Base-by-base conservation (phyloP, 2,329 filamentous ascomycete genomes). In the Aspergillus aculeatinus region DNA sequence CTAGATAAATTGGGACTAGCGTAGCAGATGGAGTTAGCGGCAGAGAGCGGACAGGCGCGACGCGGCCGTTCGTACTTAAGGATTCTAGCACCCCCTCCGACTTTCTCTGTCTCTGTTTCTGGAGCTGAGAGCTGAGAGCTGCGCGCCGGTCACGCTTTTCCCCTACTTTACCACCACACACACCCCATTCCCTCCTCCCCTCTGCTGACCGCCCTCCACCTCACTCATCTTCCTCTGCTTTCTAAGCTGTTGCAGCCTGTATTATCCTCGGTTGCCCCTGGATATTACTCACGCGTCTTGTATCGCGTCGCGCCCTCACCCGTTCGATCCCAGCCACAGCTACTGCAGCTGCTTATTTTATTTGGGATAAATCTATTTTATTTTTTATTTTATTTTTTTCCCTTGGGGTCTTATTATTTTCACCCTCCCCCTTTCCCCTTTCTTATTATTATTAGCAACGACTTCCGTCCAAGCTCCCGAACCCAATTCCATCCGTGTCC, bases 71-170 rank as follows among this genome's bases (percentile, higher is more conserved):
- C 73, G 69, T 76, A 76, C 73, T 76, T 76, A 76, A 76, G 74
- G 68, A 74, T 76, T 76, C 73, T 74, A 70, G 70, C 72, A 74
- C 72, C 74, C 74, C 72, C 69, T 72, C 71, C 67, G 69, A 70
- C 67, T 75, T 73, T 67, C 69, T 71, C 70, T 71, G 67, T 68
- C 67, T 74, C 71, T 73, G 68, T 72, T 74, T 73, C 70, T 73
- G 71, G 69, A 72, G 67, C 67, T 69, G 68, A 68, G 68, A 68
- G 65, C 64, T 69, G 68, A 65, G 65, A 67, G 63, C 63, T 66
- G 64, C 64, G 65, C 63, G 63, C 60, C 59, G 57, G 53, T 66
- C 64, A 66, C 70, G 65, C 64, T 58, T 63, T 57, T 61, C 51
- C 55, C 63, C 64, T 58, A 59, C 54, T 54, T 49, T 54, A 61